Evolutionary conservation across 352 stramenopile genomes (phyloP).

Genomic region (Globisporangium yorkense): DNA sequence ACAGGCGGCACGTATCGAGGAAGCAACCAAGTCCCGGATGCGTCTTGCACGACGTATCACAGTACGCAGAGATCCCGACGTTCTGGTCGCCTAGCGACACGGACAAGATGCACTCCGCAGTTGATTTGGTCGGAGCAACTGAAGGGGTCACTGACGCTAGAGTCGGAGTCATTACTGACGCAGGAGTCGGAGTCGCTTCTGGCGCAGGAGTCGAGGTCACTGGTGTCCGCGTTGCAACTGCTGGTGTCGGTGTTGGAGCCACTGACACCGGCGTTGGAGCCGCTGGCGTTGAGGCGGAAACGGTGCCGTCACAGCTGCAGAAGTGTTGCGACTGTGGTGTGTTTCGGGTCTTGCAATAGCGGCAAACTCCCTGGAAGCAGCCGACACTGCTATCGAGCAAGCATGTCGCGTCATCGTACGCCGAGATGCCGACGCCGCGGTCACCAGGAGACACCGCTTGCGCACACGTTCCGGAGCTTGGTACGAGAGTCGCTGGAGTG

Average conservation of each 20-base stretch:
- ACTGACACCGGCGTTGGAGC: no score
- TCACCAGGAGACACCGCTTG: not conserved
- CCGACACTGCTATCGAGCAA: not conserved
- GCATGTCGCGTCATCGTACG: not conserved
- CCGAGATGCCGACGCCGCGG: not conserved
- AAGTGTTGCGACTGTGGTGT: slow-evolving; percentile 4
- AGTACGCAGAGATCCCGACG: slow-evolving; percentile 1
- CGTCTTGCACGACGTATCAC: not conserved
- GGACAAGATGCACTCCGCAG: no score
- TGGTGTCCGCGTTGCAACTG: no score
- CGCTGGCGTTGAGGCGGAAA: no score
- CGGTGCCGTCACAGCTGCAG: no score
- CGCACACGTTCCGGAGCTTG: not conserved
- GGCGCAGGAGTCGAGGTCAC: no score
- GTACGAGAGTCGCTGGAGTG: no score
- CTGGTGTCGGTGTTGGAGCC: no score
- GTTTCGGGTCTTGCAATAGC: not conserved
- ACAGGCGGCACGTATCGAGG: slow-evolving; percentile 3
- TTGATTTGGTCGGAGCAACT: no score
- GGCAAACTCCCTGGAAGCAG: slow-evolving; percentile 2
- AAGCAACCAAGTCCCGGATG: not conserved
- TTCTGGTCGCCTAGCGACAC: not conserved
- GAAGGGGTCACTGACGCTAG: no score
- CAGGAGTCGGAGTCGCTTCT: no score
- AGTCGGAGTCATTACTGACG: no score